Evolutionary conservation across 2,329 filamentous ascomycete species (phyloP), one percentile per base, ranked within the genome.

Genomic region (Alternaria hordeiaustralica): DNA sequence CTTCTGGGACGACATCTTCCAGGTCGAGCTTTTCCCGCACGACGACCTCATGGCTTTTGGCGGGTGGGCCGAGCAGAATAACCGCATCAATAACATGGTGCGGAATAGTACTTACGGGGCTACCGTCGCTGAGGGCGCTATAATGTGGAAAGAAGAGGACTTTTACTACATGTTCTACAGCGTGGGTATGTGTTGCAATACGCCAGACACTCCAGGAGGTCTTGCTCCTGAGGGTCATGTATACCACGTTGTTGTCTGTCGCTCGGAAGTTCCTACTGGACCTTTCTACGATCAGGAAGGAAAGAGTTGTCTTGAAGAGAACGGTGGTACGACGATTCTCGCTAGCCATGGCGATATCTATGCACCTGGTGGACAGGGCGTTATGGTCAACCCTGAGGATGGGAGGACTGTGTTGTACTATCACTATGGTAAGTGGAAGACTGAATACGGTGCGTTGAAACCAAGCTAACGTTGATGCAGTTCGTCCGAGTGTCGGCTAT

Each of bases 1-100:
- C 23, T 92, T 89, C 82, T 92, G 89, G 89, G 76, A 81, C 5
- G 86, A 87, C 69, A 85, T 92, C 63, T 89, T 87, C 78, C 88
- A 90, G 71, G 86, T 87, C 0, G 73, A 80, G 10, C 81, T 91
- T 18, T 45, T 58, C 6, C 51, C 61, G 1, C 21, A 64, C 21
- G 47, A 59, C 4, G 25, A 68, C 6, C 53, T 71, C 10, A 55
- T 59, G 4, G 59, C 55, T 3, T 66, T 65, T 53, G 61, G 61
- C 6, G n/a, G 12, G 20, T 63, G 57, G 49, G 60, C 63, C 6
- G 60, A 59, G 15, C 49, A 45, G 2, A 51, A 61, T 1, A 36
- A 44, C 1, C 58, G 66, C 1, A 64, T 73, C 28, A 61, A 23
- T 2, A 71, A 71, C 7, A 63, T 77, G 9, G 47, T 72, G 2